phyloP scores from a whole-genome alignment of 148 eudicot genomes.

The Vaccinium vitisidaea region DNA sequence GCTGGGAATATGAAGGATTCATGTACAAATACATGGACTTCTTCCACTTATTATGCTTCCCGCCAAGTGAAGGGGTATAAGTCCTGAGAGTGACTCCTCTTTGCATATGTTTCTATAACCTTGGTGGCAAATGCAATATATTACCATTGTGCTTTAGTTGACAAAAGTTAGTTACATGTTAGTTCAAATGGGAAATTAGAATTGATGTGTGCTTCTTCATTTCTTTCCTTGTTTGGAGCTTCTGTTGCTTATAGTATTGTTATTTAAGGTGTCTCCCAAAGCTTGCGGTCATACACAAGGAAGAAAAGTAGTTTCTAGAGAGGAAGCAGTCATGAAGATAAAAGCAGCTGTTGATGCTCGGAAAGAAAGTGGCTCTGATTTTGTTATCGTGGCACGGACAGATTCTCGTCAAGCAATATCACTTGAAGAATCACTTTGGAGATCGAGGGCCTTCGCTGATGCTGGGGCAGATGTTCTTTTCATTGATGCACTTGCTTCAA shows the following conservation, averaged over 20 bases:
- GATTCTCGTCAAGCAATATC: constrained; percentile 98
- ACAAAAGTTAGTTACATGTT: neutral
- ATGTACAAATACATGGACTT: neutral
- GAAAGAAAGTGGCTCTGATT: constrained; percentile 79
- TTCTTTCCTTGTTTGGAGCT: neutral
- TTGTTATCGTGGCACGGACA: constrained; percentile 90
- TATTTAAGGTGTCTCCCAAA: constrained; percentile 84
- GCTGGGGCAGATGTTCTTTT: constrained; percentile 95
- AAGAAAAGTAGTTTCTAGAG: constrained; percentile 85
- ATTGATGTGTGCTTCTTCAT: neutral
- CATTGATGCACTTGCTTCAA: constrained; percentile 86
- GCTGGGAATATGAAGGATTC: constrained; percentile 3
- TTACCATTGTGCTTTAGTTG: neutral
- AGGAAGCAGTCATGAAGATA: constrained; percentile 87
- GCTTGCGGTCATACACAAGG: constrained; percentile 98
- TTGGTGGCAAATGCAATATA: neutral
- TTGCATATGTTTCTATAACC: neutral
- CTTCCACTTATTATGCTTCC: neutral
- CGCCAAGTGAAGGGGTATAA: neutral
- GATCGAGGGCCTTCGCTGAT: constrained; percentile 81
- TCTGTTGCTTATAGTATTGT: constrained; percentile 24
- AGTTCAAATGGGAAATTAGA: neutral
- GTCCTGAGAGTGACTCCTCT: neutral
- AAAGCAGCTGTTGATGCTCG: constrained; percentile 98
- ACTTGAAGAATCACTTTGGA: constrained; percentile 78